Percentiles rank a stretch among this genome's conserved stretches.
These are phyloP conservation scores for Picochlorum sp. DNA, from an alignment of 139 green algal genomes.

Conservation along the genomic window DNA sequence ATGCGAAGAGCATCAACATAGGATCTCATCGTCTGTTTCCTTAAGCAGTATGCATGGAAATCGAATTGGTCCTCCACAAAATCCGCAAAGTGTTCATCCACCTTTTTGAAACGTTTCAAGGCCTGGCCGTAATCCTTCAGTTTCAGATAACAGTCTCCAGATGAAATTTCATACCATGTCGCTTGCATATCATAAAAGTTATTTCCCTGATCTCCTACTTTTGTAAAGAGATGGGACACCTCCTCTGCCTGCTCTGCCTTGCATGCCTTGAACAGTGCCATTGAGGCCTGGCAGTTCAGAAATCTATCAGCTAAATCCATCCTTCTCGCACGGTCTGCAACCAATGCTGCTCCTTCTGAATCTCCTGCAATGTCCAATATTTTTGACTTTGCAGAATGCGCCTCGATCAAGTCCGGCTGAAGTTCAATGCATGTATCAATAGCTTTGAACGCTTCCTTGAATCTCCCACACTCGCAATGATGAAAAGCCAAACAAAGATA, in stretches of 20 bases:
- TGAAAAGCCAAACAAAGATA: conserved; percentile 75
- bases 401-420: conserved; percentile 66
- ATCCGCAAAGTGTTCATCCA: conserved; percentile 79
- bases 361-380: conserved; percentile 33
- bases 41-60: conserved; percentile 96
- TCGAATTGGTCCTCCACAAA: conserved; percentile 97
- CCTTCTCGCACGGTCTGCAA: conserved; percentile 56
- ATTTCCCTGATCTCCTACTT: conserved; percentile 72
- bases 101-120: conserved; percentile 76
- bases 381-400: conserved; percentile 36
- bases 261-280: conserved; percentile 52
- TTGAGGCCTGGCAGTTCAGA: conserved; percentile 80
- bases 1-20: conserved; percentile 83
- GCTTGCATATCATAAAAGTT: conserved; percentile 93
- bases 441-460: conserved; percentile 51
- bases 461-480: conserved; percentile 50
- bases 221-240: conserved; percentile 78
- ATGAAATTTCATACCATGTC: conserved; percentile 93
- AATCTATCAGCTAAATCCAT: conserved; percentile 89
- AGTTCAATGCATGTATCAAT: conserved; percentile 57
- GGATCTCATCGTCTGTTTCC: conserved; percentile 88
- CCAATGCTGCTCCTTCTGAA: conserved; percentile 37
- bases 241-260: conserved; percentile 59
- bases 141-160: conserved; percentile 54
- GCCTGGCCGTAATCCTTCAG: conserved; percentile 46